Evolutionary conservation across 208 protist species (phyloP).

Genomic region (Trypanosoma melophagium): DNA sequence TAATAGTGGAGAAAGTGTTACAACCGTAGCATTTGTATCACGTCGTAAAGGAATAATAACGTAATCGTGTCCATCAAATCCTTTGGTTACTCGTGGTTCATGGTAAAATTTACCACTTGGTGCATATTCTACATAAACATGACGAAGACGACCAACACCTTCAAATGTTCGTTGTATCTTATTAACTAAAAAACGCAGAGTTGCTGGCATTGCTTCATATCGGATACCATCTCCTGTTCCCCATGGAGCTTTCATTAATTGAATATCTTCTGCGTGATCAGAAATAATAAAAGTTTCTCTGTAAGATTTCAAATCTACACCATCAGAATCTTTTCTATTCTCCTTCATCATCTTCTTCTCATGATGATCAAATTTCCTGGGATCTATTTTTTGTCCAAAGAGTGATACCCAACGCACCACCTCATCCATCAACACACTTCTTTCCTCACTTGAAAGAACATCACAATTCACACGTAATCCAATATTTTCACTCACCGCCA

Average conservation of each 20-base stretch:
- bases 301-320: conserved; percentile 40
- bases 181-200: conserved; percentile 63
- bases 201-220: conserved; percentile 56
- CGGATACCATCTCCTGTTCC: conserved; percentile 69
- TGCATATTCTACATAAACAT: conserved; percentile 88
- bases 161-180: conserved; percentile 45
- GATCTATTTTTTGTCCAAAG: conserved; percentile 61
- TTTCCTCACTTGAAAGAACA: conserved; percentile 36
- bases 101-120: conserved; percentile 71
- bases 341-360: not conserved
- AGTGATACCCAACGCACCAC: conserved; percentile 45
- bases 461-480: conserved; percentile 46
- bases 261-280: conserved; percentile 82
- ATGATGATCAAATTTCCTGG: conserved; percentile 34
- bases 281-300: conserved; percentile 53
- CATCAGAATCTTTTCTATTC: not conserved
- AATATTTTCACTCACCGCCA: conserved; percentile 59
- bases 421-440: conserved; percentile 62
- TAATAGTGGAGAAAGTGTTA: conserved; percentile 73
- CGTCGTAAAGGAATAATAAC: conserved; percentile 81
- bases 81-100: conserved; percentile 51
- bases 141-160: conserved; percentile 66
- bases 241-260: conserved; percentile 85
- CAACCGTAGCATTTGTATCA: conserved; percentile 51
- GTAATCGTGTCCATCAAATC: conserved; percentile 87